phyloP scores from a whole-genome alignment of 2,329 filamentous ascomycete genomes.

The Shiraia sp. region DNA sequence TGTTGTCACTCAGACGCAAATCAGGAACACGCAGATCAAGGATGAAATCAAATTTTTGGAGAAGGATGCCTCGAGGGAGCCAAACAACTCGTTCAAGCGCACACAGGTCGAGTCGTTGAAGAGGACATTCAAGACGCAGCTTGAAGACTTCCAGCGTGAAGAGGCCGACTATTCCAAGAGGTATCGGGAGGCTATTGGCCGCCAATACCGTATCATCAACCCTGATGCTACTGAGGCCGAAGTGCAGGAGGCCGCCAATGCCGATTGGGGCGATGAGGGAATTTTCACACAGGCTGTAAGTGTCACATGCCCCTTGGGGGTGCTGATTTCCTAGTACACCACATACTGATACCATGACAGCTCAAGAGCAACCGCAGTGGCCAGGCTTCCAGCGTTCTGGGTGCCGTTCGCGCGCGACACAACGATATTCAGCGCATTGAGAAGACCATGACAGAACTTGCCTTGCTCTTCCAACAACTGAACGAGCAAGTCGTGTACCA shows the following conservation, averaged over 20 bases:
- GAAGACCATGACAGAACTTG: constrained; percentile 71
- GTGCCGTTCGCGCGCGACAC: constrained; percentile 79
- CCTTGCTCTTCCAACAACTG: constrained; percentile 72
- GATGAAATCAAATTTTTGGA: constrained; percentile 79
- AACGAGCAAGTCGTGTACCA: constrained; percentile 75
- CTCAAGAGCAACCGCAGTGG: constrained; percentile 75
- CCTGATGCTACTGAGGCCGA: constrained; percentile 77
- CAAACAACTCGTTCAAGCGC: constrained; percentile 67
- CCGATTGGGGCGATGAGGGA: constrained; percentile 76
- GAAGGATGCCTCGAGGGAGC: constrained; percentile 68
- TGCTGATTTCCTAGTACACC: too few relatives aligned
- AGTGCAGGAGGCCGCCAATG: constrained; percentile 68
- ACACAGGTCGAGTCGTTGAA: constrained; percentile 72
- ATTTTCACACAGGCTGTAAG: constrained; percentile 82
- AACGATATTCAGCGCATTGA: constrained; percentile 83
- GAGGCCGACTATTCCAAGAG: constrained; percentile 71
- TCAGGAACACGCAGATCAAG: constrained; percentile 75
- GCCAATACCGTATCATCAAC: constrained; percentile 82
- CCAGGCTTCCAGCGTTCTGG: constrained; percentile 73
- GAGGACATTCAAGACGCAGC: constrained; percentile 71
- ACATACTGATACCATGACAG: constrained; percentile 50
- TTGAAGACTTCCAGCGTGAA: constrained; percentile 71
- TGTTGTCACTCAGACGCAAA: constrained; percentile 70
- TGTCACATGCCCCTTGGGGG: constrained; percentile 25
- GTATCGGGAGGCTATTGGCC: constrained; percentile 76